These are phyloP conservation scores for Plasmodium blacklocki DNA, from an alignment of 169 alveolate genomes.

Conservation along the genomic window DNA sequence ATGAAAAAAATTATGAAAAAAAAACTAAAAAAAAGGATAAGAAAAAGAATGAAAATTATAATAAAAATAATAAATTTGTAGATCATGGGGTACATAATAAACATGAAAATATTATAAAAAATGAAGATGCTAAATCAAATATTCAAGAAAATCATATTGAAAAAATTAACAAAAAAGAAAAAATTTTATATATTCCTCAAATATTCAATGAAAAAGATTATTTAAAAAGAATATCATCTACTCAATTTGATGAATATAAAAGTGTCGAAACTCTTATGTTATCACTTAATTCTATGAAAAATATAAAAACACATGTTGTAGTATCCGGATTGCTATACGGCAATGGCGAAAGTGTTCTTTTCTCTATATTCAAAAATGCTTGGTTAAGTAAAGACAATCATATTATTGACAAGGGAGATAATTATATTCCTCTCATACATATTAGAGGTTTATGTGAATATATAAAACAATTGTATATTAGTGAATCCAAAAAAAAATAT, in stretches of 20 bases:
- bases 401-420: slow-evolving; percentile 42
- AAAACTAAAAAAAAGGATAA: neutral
- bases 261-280: slow-evolving; percentile 38
- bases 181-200: slow-evolving; percentile 26
- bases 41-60: neutral
- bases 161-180: neutral
- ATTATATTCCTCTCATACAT: slow-evolving; percentile 50
- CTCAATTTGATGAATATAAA: slow-evolving; percentile 30
- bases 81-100: no score
- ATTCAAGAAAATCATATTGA: neutral
- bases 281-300: slow-evolving; percentile 34
- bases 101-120: neutral
- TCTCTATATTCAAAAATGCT: slow-evolving; percentile 54
- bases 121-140: neutral
- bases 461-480: slow-evolving; percentile 22
- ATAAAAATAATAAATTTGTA: neutral
- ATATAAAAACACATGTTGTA: slow-evolving; percentile 51
- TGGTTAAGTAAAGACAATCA: slow-evolving; percentile 55
- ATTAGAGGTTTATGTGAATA: slow-evolving; percentile 46
- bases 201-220: slow-evolving; percentile 43
- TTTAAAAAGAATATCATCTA: slow-evolving; percentile 44
- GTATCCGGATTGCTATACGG: slow-evolving; percentile 57
- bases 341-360: slow-evolving; percentile 46
- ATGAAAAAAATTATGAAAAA: neutral
- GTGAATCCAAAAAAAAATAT: slow-evolving; percentile 1